Base-by-base conservation (phyloP, 1,284 basidiomycete genomes). In the Tremellales sp. region DNA sequence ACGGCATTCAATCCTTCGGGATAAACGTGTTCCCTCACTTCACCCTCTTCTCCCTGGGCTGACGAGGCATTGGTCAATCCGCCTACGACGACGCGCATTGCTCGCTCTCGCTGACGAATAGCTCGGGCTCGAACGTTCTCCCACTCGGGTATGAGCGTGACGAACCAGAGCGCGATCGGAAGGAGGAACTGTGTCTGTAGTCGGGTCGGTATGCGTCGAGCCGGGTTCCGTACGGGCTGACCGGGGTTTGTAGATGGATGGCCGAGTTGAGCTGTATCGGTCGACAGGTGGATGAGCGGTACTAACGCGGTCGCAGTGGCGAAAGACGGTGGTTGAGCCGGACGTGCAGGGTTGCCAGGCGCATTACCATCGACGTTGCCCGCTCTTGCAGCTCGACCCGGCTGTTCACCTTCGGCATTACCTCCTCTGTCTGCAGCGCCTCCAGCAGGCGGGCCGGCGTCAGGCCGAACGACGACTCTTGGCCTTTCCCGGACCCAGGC, bases 81-180 rank as follows among this genome's bases (percentile, higher is more conserved):
- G 1, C 55, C 56, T 1, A 72, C 61, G 19, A 65, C 31, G 0
- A 60, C 57, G 10, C 70, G 48, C 58, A 73, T 73, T 21, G 51
- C 50, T 21, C 67, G 45, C 43, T 73, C 70, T 19, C 70, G 48
- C 23, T 53, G 42, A 29, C 67, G 44, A 45, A 73, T 73, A 1
- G 57, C 57, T 24, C 65, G 54, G 5, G 57, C 61, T 22, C 70
- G 57, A 1, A 58, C 44, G 1, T 52, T 47, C 51, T 73, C 70
- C 50, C 62, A 68, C 11, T 56, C 62, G 1, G 70, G 70, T 4
- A 73, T 56, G 17, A 73, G 58, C 0, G 70, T 71, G 26, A 70
- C 43, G 42, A 71, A 59, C 68, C 68, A 73, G 21, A 73, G 45
- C 22, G 49, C 43, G 12, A 71, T 35, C 19, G 68, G 68, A n/a